Base-by-base conservation (phyloP, 1,139 yeast species). In the Suhomyces guaymorum region DNA sequence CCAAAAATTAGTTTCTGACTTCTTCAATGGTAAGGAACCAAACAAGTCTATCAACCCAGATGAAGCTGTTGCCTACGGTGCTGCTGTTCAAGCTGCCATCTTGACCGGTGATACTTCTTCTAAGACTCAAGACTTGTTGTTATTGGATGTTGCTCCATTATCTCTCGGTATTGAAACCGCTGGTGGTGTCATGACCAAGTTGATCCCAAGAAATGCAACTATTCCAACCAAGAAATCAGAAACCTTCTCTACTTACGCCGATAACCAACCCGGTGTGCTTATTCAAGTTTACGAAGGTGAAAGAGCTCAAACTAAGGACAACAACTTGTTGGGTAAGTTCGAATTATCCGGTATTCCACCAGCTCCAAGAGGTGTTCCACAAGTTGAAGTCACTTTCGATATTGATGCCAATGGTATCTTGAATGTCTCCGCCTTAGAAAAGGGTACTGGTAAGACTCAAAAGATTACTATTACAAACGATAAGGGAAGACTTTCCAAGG, bases 1-100 rank as follows among this genome's bases (percentile, higher is more conserved):
- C 55, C 95, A 85, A 73, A 84, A 83, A 71, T 75, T 84, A 68
- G 81, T 84, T 37, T 80, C 89, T 48, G 92, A 84, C 73, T 83
- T 75, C 82, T 85, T 85, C 69, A 85, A 84, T 68, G 95, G 95
- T 64, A 85, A 85, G 78, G 87, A 83, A 70, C 87, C 86, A 66
- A 85, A 84, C 78, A 84, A 83, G 80, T 81, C 84, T 49, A 82
- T 82, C 66, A 82, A 82, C 82, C 88, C 89, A 41, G 61, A 57
- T 33, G 85, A 79, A 57, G 85, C 85, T 46, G 85, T 79, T 52
- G 85, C 85, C 26, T 79, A 79, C 54, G 85, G 85, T 74, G 85
- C 85, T 42, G 84, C 85, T 40, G 62, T 59, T 24, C 61, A 55
- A 40, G 61, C 59, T 25, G 61, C 59, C 35, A 55, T 55, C 15